phyloP scores from a whole-genome alignment of 108 stramenopile species.

The Bacterosira constricta region DNA sequence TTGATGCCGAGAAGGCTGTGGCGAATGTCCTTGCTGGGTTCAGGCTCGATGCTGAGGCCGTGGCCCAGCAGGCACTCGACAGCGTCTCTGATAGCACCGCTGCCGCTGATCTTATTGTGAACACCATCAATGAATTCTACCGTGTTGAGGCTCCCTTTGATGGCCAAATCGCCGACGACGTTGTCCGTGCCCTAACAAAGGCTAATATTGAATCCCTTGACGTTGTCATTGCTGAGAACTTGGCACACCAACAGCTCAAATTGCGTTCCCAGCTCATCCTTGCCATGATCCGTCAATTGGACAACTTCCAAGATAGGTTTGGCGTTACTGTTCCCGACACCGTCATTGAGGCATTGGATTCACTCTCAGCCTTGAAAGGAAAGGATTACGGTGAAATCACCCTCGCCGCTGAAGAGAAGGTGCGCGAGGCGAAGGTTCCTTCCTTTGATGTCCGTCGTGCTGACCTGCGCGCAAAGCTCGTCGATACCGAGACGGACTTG shows the following conservation, averaged over 20 bases:
- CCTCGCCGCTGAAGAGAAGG: constrained; percentile 74
- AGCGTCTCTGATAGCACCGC: constrained; percentile 47
- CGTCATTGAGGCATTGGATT: constrained; percentile 61
- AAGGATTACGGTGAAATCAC: constrained; percentile 89
- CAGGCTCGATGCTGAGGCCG: constrained; percentile 65
- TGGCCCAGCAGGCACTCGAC: constrained; percentile 57
- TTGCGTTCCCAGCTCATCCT: constrained; percentile 56
- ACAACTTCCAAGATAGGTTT: constrained; percentile 75
- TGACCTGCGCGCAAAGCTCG: constrained; percentile 75
- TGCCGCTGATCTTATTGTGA: constrained; percentile 64
- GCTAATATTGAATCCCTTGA: constrained; percentile 75
- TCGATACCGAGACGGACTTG: constrained; percentile 67
- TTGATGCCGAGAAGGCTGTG: constrained; percentile 54
- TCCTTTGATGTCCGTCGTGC: constrained; percentile 82
- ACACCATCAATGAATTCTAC: constrained; percentile 79
- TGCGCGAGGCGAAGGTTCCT: constrained; percentile 78
- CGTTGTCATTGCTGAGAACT: constrained; percentile 80
- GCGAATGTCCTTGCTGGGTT: constrained; percentile 79
- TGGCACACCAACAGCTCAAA: constrained; percentile 76
- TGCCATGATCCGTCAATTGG: constrained; percentile 83
- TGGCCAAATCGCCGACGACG: constrained; percentile 85
- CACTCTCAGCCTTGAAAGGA: constrained; percentile 68
- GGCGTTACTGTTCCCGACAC: constrained; percentile 57
- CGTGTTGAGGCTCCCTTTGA: constrained; percentile 88
- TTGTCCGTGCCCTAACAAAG: constrained; percentile 88